Evolutionary conservation across 768 basidiomycete species (phyloP).

Genomic region (Mycena chlorophos): DNA sequence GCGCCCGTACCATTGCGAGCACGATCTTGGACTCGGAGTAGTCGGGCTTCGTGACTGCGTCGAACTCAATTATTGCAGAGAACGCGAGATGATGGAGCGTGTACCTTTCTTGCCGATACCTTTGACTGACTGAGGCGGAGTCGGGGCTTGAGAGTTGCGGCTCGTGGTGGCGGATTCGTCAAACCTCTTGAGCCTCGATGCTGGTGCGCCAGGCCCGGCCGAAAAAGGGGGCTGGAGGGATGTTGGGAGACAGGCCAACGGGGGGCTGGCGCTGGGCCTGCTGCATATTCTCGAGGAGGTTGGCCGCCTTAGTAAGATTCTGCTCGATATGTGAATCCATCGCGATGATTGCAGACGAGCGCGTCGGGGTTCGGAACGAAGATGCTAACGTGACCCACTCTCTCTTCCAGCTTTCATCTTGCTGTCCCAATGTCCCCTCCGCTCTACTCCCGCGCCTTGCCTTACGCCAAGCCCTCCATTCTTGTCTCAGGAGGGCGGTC

Average conservation of each 20-base stretch:
- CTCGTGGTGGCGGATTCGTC: conserved; percentile 74
- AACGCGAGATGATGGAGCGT: conserved; percentile 11
- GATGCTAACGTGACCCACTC: no score
- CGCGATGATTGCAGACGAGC: no score
- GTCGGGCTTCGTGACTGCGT: conserved; percentile 88
- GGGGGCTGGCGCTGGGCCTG: conserved; percentile 36
- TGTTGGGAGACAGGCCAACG: conserved; percentile 30
- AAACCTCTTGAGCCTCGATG: conserved; percentile 70
- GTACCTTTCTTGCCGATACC: conserved; percentile 88
- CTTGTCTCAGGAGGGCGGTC: no score
- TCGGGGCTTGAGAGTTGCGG: conserved; percentile 70
- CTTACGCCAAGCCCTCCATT: no score
- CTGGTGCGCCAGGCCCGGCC: no score
- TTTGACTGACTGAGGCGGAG: conserved; percentile 80
- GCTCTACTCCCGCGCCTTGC: no score
- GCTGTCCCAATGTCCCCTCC: no score
- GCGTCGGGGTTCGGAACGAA: no score
- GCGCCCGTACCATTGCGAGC: conserved; percentile 78
- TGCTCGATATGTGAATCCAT: conserved; percentile 41
- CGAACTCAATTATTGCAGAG: conserved; percentile 5
- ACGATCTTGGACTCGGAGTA: conserved; percentile 99
- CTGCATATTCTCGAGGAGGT: conserved; percentile 55
- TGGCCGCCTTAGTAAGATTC: conserved; percentile 52
- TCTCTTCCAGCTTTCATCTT: no score
- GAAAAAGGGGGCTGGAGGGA: conserved; percentile 63